These are phyloP conservation scores for Talaromyces sp. DNA, from an alignment of 2,329 filamentous ascomycete species.

Conservation along the genomic window DNA sequence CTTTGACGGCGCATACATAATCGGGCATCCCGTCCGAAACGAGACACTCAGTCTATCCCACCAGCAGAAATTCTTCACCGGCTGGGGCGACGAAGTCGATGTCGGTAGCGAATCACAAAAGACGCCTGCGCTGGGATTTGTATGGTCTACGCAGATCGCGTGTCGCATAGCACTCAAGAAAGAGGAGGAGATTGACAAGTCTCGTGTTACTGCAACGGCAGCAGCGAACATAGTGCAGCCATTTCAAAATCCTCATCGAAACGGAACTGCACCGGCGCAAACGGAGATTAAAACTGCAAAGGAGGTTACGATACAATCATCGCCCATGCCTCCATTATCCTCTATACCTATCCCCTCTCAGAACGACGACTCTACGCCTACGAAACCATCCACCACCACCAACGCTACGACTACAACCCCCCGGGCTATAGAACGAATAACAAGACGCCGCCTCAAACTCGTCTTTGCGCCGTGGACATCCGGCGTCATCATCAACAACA, in stretches of 20 bases:
- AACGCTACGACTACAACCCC: slow-evolving; percentile 12
- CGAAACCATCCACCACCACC: neutral
- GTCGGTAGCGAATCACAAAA: slow-evolving; percentile 55
- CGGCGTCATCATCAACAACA: slow-evolving; percentile 45
- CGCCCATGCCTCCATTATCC: neutral
- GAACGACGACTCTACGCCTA: neutral
- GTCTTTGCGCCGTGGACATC: slow-evolving; percentile 80
- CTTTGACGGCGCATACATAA: slow-evolving; percentile 36
- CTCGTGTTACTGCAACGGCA: slow-evolving; percentile 20
- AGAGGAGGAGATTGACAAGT: slow-evolving; percentile 52
- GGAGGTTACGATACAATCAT: neutral
- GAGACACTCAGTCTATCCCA: slow-evolving; percentile 74
- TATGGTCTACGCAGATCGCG: slow-evolving; percentile 88
- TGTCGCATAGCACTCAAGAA: slow-evolving; percentile 80
- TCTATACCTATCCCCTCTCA: neutral
- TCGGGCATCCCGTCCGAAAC: slow-evolving; percentile 39
- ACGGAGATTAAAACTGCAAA: neutral
- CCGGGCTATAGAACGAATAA: neutral
- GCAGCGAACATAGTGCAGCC: neutral
- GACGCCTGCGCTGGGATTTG: slow-evolving; percentile 80
- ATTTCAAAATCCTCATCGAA: neutral
- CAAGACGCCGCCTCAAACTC: slow-evolving; percentile 74
- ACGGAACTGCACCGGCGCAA: neutral
- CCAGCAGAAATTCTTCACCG: slow-evolving; percentile 92
- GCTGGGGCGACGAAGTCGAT: slow-evolving; percentile 73